Percentiles rank a stretch among this genome's conserved stretches.
Conservation (phyloP, 495 filamentous ascomycete species). For the Niebla homalea region DNA sequence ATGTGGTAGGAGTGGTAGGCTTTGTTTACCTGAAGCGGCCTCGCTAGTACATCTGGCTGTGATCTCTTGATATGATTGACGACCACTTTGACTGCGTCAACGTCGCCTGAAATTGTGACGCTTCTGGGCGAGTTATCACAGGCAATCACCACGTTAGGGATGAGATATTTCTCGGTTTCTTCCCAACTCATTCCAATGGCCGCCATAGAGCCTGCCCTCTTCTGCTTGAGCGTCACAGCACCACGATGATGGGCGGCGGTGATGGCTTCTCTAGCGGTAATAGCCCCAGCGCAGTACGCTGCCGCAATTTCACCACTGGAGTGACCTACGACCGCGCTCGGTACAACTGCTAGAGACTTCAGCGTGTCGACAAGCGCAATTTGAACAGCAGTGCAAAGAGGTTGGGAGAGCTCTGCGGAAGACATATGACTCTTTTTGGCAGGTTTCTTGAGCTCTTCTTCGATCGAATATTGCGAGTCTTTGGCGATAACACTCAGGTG, state of each 20-base stretch:
- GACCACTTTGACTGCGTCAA: too few species aligned
- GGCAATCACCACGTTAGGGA: conserved; percentile 24
- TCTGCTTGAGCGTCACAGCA: conserved; percentile 2
- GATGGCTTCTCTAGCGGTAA: conserved; percentile 9
- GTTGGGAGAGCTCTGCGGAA: conserved; percentile 17
- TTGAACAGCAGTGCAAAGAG: conserved; percentile 20
- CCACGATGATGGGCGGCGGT: conserved; percentile 15
- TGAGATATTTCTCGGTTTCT: conserved; percentile 10
- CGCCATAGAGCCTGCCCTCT: conserved; percentile 24
- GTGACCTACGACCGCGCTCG: conserved; percentile 15
- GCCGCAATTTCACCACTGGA: conserved; percentile 20
- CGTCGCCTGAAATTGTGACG: conserved; percentile 35
- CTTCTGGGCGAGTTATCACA: conserved; percentile 38
- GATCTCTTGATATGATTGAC: too few species aligned
- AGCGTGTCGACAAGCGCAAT: conserved; percentile 19
- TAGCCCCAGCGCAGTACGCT: conserved; percentile 8
- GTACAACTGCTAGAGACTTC: conserved; percentile 9
- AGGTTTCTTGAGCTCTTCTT: conserved; percentile 6
- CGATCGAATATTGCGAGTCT: not conserved
- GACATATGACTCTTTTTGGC: conserved; percentile 3
- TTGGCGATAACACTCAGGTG: not conserved
- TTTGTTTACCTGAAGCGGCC: conserved; percentile 27
- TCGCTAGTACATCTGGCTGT: too few species aligned
- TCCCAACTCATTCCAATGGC: conserved; percentile 27
- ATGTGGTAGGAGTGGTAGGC: conserved; percentile 45